These are phyloP conservation scores for Plasmodium blacklocki DNA, from an alignment of 169 alveolate species.

Conservation along the genomic window DNA sequence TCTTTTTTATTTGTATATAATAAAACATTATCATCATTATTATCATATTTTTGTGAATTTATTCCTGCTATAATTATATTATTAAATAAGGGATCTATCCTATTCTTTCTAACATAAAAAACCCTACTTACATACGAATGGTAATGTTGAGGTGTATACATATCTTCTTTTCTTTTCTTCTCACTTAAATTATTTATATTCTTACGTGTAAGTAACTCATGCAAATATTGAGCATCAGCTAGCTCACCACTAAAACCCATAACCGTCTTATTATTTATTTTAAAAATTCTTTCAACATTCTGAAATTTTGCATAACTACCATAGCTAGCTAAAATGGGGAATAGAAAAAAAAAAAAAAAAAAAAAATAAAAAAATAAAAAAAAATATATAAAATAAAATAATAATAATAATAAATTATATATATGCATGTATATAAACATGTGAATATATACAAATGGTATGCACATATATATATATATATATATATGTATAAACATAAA, in stretches of 20 bases:
- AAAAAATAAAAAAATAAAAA: neutral
- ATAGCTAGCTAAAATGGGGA: constrained; percentile 35
- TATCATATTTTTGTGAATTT: constrained; percentile 78
- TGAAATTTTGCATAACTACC: constrained; percentile 77
- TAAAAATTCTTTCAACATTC: constrained; percentile 65
- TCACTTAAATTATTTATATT: constrained; percentile 47
- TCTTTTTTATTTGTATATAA: constrained; percentile 13
- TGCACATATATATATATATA: neutral
- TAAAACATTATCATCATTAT: constrained; percentile 58
- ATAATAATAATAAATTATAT: neutral
- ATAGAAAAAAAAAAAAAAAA: neutral
- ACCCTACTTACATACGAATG: constrained; percentile 61
- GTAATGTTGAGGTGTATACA: constrained; percentile 31
- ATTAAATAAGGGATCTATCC: constrained; percentile 78
- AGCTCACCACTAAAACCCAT: constrained; percentile 75
- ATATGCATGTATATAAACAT: neutral
- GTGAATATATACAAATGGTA: neutral
- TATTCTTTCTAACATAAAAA: constrained; percentile 76
- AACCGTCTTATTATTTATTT: constrained; percentile 75
- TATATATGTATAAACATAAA: neutral
- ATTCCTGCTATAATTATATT: constrained; percentile 79
- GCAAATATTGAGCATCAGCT: constrained; percentile 71
- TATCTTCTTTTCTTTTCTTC: constrained; percentile 45
- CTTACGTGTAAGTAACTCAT: constrained; percentile 48
- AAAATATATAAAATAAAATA: constrained; percentile 5